Base-by-base conservation (phyloP, 306 rosid genomes). In the Acacia confusa region DNA sequence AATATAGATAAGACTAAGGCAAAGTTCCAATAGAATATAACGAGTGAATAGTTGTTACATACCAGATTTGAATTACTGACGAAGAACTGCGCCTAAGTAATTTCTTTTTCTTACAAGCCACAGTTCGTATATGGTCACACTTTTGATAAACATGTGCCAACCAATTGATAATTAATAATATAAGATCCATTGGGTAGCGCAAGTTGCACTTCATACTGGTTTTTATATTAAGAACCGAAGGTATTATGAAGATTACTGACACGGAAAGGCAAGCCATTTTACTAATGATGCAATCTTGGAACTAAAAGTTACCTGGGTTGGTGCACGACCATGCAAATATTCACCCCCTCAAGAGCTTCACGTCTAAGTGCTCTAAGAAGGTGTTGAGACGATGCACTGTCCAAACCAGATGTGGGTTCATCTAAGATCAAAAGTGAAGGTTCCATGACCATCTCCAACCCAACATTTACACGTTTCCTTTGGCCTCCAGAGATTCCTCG, bases 401-500 rank as follows among this genome's bases (percentile, higher is more conserved):
- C 98, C 93, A 95, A 86, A 83, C 99, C 97, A 65, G 99, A 95
- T 0, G 99, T 93, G 66, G 99, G 99, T 83, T 95, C 98, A 86
- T 95, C 99, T 85, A 95, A 88, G 65, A 95, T 89, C 86, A 95
- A 78, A 79, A 95, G 92, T 78, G 99, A 95, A 88, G 99, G 99
- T 80, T 93, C 99, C 97, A 95, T 91, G 79, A 95, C 99, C 99
- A 95, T 95, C 87, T 95, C 99, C 77, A 95, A 82, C 75, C 98
- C 98, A 66, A 93, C 99, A 88, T 95, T 95, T 78, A 93, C 99
- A 30, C 98, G 92, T 84, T 95, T 95, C 84, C 99, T 90, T 87
- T 95, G 98, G 73, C 98, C 98, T 75, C 99, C 99, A 48, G 99
- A 95, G 69, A 95, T 83, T 80, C 99, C 99, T 82, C 99, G 86